Evolutionary conservation across 2,329 filamentous ascomycete species (phyloP), one percentile per base, ranked within the genome.

Genomic region (Dothideomycetes sp.): DNA sequence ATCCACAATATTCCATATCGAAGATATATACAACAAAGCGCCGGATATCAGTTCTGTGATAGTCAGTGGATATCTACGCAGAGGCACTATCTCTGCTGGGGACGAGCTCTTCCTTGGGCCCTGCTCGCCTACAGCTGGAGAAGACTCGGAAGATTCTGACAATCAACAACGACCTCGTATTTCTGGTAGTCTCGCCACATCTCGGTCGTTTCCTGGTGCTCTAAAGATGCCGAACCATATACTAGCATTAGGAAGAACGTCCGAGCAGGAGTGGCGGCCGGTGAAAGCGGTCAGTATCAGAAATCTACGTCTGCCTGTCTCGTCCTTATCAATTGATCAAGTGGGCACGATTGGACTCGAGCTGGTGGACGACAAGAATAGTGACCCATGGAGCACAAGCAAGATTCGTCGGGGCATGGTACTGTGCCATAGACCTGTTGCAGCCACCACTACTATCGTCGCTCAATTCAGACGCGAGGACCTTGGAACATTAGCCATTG

Each of bases 271-370:
- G 60, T 96, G 89, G 89, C 78, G 84, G 47, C 71, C 71, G 17
- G 86, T 89, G 5, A 79, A 74, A 30, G 78, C 96, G 39, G 80
- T 84, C 31, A 96, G 88, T 51, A 80, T 95, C 30, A 81, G 89
- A 16, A 94, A 94, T 51, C 68, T 98, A 7, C 78, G 89, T 4
- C 68, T 95, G 3, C 85, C 89, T 0, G 87, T 95, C 0, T 76
- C 78, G 33, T 76, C 73, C 0, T 70, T 96, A 6, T 72, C 80
- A 36, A 72, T 80, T 12, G 86, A 85, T 8, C 89, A 98, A 61
- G 87, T 89, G 5, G 91, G 89, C 1, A 95, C 88, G 0, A 74
- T 98, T 40, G 89, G 88, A 0, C 68, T 96, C 35, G 71, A 82
- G 15, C 68, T 96, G 36, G 45, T 51, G 4, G 31, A 44, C 16